Percentiles rank a stretch among this genome's conserved stretches.
Evolutionary conservation across 148 eudicot species (phyloP).

Genomic region (Cornus controversa): DNA sequence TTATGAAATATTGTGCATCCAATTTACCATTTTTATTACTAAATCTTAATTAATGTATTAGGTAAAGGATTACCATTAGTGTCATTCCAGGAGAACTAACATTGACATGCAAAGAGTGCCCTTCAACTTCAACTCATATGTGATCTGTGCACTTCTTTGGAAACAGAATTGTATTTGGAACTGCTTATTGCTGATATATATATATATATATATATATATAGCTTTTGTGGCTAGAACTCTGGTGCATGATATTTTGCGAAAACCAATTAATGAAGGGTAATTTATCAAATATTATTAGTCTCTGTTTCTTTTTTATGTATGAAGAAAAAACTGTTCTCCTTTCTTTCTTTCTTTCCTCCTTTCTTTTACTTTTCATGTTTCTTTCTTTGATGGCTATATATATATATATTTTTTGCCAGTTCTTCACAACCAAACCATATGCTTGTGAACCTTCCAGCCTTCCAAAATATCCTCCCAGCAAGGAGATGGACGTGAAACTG

Average conservation of each 20-base stretch:
- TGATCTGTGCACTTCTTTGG: neutral
- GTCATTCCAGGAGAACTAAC: neutral
- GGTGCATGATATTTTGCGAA: neutral
- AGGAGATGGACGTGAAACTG: slow-evolving; percentile 83
- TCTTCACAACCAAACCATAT: slow-evolving; percentile 68
- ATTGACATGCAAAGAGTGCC: neutral
- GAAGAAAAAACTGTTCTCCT: too few relatives aligned
- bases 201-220: too few relatives aligned
- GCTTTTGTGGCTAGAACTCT: neutral
- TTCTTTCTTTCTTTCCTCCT: too few relatives aligned
- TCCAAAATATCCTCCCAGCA: slow-evolving; percentile 85
- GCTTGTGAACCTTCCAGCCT: slow-evolving; percentile 82
- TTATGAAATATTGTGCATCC: neutral
- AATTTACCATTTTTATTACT: neutral
- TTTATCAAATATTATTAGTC: too few relatives aligned
- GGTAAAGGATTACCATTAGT: neutral
- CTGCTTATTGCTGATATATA: too few relatives aligned
- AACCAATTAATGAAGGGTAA: too few relatives aligned
- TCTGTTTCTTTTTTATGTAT: neutral
- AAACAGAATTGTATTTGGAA: neutral
- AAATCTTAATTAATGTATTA: neutral
- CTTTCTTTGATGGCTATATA: neutral
- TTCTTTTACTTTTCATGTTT: too few relatives aligned
- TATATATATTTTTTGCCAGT: slow-evolving; percentile 40
- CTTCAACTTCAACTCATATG: neutral